Evolutionary conservation across 805 yeast species (phyloP).

Genomic region (Metschnikowia continentalis): DNA sequence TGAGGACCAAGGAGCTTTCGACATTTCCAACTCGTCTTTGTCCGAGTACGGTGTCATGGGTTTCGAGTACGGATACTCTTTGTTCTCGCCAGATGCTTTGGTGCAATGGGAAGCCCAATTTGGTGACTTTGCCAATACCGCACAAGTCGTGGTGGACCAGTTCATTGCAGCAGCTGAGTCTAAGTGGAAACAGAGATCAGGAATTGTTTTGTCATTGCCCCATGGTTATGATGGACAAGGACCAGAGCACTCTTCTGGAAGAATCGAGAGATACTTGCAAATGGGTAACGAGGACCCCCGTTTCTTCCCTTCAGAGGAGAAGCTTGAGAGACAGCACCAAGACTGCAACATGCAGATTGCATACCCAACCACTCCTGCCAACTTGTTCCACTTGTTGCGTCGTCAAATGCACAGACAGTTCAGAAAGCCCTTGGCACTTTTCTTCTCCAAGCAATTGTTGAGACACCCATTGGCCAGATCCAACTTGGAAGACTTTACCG

Average conservation of each 20-base stretch:
- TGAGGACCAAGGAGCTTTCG: conserved; percentile 80
- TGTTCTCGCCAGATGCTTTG: conserved; percentile 94
- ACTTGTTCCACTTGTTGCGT: conserved; percentile 92
- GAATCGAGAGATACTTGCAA: conserved; percentile 95
- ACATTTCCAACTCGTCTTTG: conserved; percentile 88
- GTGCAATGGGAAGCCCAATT: conserved; percentile 99
- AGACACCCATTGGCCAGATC: conserved; percentile 95
- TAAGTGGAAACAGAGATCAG: conserved; percentile 99
- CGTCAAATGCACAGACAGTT: conserved; percentile 99
- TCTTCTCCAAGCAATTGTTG: conserved; percentile 90
- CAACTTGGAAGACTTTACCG: conserved; percentile 74
- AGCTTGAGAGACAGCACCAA: conserved; percentile 95
- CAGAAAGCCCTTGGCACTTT: conserved; percentile 81
- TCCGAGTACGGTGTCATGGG: conserved; percentile 99
- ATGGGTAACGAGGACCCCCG: conserved; percentile 95
- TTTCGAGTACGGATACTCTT: conserved; percentile 97
- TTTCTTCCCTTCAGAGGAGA: conserved; percentile 82
- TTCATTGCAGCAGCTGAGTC: conserved; percentile 95
- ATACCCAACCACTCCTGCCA: conserved; percentile 97
- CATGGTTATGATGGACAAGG: conserved; percentile 99
- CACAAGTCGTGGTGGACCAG: conserved; percentile 96
- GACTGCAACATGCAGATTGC: conserved; percentile 98
- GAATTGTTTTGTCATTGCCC: conserved; percentile 90
- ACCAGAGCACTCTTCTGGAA: conserved; percentile 98
- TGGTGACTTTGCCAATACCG: conserved; percentile 99